phyloP scores from a whole-genome alignment of 305 asterid genomes.

The Fraxinus ornus region DNA sequence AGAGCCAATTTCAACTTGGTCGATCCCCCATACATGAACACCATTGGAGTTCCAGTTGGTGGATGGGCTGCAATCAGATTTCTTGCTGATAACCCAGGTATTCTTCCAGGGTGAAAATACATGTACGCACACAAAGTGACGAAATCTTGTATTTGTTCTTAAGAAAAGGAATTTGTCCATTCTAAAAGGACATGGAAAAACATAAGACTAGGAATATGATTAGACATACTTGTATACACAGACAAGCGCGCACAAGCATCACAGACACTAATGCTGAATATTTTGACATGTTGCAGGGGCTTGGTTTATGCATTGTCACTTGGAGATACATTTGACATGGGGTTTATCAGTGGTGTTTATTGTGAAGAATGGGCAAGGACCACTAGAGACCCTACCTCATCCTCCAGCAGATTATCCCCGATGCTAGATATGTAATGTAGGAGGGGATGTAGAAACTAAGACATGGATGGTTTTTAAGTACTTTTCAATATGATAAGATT shows the following conservation, averaged over 20 bases:
- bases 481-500: conserved; percentile 19
- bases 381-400: conserved; percentile 56
- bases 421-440: conserved; percentile 34
- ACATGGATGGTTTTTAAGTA: conserved; percentile 13
- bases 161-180: not conserved
- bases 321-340: conserved; percentile 68
- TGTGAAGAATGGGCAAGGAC: conserved; percentile 64
- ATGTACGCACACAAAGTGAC: not conserved
- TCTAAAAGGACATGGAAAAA: not conserved
- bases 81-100: conserved; percentile 73
- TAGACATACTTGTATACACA: conserved; percentile 4
- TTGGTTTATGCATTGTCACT: conserved; percentile 65
- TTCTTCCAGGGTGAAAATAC: not conserved
- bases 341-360: conserved; percentile 57
- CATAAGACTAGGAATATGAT: not conserved
- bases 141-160: not conserved
- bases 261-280: not conserved
- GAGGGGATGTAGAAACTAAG: conserved; percentile 19
- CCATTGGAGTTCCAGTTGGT: conserved; percentile 73
- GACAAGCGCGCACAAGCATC: not conserved
- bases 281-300: conserved; percentile 43
- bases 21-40: conserved; percentile 78
- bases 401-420: conserved; percentile 69
- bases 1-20: conserved; percentile 46
- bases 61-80: conserved; percentile 81